Percentiles rank a stretch among this genome's conserved stretches.
Conservation (phyloP, 495 filamentous ascomycete species). For the Hypoxylon trugodes region DNA sequence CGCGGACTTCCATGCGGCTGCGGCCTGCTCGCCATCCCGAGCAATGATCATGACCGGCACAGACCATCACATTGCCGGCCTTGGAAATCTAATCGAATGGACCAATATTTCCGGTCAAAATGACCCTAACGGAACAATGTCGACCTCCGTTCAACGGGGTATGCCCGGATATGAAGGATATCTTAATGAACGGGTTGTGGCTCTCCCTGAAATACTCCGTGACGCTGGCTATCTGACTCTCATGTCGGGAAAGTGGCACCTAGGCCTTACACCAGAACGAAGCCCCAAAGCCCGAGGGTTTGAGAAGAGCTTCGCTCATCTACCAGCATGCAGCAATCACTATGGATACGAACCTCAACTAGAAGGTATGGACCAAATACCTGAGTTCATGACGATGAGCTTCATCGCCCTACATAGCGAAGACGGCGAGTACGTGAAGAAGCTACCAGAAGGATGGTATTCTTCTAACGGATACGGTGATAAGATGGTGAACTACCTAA, state of each 20-base stretch:
- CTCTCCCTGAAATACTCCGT: slow-evolving; percentile 67
- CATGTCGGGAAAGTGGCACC: slow-evolving; percentile 70
- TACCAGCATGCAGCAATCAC: slow-evolving; percentile 63
- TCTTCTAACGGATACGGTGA: slow-evolving; percentile 64
- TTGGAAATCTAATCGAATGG: slow-evolving; percentile 58
- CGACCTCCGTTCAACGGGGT: slow-evolving; percentile 46
- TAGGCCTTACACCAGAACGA: slow-evolving; percentile 53
- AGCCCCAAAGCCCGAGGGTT: slow-evolving; percentile 56
- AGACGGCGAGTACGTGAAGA: slow-evolving; percentile 59
- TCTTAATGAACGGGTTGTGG: slow-evolving; percentile 68
- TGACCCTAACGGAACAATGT: slow-evolving; percentile 48
- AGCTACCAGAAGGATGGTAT: slow-evolving; percentile 65
- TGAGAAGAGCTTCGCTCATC: slow-evolving; percentile 51
- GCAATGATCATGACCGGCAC: slow-evolving; percentile 68
- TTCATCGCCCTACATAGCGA: slow-evolving; percentile 67
- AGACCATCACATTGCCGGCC: slow-evolving; percentile 60
- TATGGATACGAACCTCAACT: slow-evolving; percentile 67
- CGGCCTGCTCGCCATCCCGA: slow-evolving; percentile 70
- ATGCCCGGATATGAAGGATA: slow-evolving; percentile 75
- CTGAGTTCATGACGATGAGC: slow-evolving; percentile 61
- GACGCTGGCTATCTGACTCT: slow-evolving; percentile 70
- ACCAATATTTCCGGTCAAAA: slow-evolving; percentile 44
- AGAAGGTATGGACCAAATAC: slow-evolving; percentile 46
- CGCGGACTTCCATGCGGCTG: slow-evolving; percentile 70
- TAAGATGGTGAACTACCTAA: slow-evolving; percentile 63